Evolutionary conservation across 768 basidiomycete species (phyloP), one percentile per base, ranked within the genome.

Genomic region (Naganishia kalamii): DNA sequence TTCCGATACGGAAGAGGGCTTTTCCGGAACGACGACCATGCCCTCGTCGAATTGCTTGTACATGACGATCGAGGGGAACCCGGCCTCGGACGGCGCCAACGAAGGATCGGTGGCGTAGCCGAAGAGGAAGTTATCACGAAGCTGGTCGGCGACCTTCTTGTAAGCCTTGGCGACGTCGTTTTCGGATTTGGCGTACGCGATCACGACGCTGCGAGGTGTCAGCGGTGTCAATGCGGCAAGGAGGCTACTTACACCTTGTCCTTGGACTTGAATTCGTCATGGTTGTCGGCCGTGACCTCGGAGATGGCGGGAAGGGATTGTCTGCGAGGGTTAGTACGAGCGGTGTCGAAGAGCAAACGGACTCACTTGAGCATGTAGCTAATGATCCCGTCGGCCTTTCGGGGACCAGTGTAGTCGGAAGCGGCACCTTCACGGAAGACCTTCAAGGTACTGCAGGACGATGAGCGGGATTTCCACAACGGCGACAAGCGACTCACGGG

Each of bases 221-320:
- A 59, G 62, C 41, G 17, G 30, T 32, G 12, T 49, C 54, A 43
- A 44, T 35, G 52, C 33, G 13, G 13, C 5, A 17, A 35, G 4
- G 25, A 23, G 15, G 35, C 27, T 12, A 75, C 77, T 67, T 64
- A 78, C 77, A 99, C 82, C 79, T 87, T 92, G 84, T 98, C 96
- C 10, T 89, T 84, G 23, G 83, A 82, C 79, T 85, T 84, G 85
- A 99, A 96, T 70, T 92, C 89, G 47, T 85, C 84, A 74, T 88
- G 85, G 77, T 88, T 90, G 43, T 80, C 84, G 19, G 81, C 80
- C 3, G 87, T 91, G 37, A 99, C 86, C 40, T 86, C 83, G 6
- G 90, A 86, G 23, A 98, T 88, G 41, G 96, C 92, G 10, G 96
- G 96, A 19, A 98, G 85, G 10, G 90, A 87, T 83, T 98, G 96